Base-by-base conservation (phyloP, 148 eudicot species). In the Persicaria tinctoria region DNA sequence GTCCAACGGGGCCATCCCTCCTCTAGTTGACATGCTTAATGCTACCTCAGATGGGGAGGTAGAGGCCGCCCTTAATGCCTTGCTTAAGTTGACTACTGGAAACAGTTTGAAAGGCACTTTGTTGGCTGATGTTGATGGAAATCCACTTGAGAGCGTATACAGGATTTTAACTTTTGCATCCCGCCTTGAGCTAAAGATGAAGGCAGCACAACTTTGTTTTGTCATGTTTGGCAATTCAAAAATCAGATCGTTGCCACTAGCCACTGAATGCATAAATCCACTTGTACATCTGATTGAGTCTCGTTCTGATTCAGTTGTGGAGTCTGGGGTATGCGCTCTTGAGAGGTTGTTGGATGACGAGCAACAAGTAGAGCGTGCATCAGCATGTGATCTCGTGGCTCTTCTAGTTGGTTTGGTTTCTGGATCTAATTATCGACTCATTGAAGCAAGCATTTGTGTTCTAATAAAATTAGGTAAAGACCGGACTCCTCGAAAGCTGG, bases 381-480 rank as follows among this genome's bases (percentile, higher is more conserved):
- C 90, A 71, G 80, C 76, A 55, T 77, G 80, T 81, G 85, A 87
- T 78, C 70, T 88, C 74, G 82, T 90, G 18, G 79, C 79, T 78
- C 87, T 83, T 66, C 89, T 92, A 46, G 93, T 90, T 81, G 77
- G 82, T 72, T 83, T 90, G 80, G 83, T 92, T 79, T 90, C 92
- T 68, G 90, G 89, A 10, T 82, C 91, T 47, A 92, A 87, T 49
- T 55, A 79, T 69, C 87, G 83, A 75, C 86, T 92, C 73, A 84
- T 79, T 70, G 91, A 90, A 80, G 89, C 97, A 48, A 87, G 89
- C 82, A 80, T 87, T 11, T 74, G 80, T 74, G 83, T 87, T 74
- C 91, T 92, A 70, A 88, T 88, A 76, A 88, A 88, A 78, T 63
- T 90, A 75, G 97, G 95, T 8, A 87, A 90, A 79, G 95, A 92